Evolutionary conservation across 345 rosid genomes (phyloP).

Genomic region (Corchorus capsularis): DNA sequence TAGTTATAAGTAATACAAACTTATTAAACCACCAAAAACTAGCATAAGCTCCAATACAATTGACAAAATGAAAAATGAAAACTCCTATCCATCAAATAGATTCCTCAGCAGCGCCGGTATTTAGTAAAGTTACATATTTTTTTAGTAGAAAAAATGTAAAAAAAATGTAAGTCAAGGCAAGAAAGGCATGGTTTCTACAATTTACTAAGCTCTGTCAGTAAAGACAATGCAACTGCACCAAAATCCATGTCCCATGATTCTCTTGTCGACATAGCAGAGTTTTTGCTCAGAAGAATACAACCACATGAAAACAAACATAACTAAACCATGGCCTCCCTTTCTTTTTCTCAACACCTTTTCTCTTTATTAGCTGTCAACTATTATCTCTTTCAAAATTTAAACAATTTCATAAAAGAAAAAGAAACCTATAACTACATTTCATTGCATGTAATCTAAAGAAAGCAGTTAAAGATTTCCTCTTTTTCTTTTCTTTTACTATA

Average conservation of each 20-base stretch:
- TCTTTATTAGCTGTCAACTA: not conserved
- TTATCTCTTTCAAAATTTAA: not conserved
- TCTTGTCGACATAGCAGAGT: not conserved
- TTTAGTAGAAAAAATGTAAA: not conserved
- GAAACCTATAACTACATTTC: not conserved
- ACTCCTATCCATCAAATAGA: not conserved
- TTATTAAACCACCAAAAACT: not conserved
- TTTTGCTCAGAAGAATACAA: not conserved
- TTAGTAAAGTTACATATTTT: not conserved
- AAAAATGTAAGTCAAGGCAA: not conserved
- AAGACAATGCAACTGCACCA: not conserved
- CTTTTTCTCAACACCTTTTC: not conserved
- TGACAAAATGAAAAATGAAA: slow-evolving; percentile 3
- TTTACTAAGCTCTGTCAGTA: not conserved
- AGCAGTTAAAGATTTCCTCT: not conserved
- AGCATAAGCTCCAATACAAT: not conserved
- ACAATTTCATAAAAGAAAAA: not conserved
- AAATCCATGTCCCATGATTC: not conserved
- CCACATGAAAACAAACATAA: not conserved
- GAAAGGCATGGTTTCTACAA: not conserved
- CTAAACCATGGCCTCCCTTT: not conserved
- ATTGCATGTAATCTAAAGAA: not conserved
- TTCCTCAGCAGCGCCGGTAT: not conserved
- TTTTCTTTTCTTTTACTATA: not conserved
- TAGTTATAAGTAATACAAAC: slow-evolving; percentile 25